Evolutionary conservation across 2,329 filamentous ascomycete genomes (phyloP), one percentile per base, ranked within the genome.

Genomic region (Trematosphaeria pertusa): DNA sequence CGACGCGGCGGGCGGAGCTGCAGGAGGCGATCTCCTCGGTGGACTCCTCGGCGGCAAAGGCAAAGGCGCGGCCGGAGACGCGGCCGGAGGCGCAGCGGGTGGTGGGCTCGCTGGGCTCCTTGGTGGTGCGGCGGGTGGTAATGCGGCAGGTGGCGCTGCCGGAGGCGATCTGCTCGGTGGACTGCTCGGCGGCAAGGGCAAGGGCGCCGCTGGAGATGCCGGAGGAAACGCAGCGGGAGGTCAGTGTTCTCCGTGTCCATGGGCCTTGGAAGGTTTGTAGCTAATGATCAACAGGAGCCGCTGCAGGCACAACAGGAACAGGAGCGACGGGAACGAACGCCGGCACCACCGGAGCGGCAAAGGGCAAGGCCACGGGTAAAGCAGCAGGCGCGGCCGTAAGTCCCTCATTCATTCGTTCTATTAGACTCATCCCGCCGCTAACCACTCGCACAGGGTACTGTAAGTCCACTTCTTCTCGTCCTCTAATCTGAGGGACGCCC

Each of bases 1-100:
- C 14, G 46, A 22, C 31, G 50, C 37, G 6, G 54, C 45, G 12
- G 55, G 46, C 37, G 54, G 48, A 8, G 53, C 21, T 5, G 55
- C 47, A 30, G 55, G 38, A 28, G 51, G 45, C 5, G 48, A 30
- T 18, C 36, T 52, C 21, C 44, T 52, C 6, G 48, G 38, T 22
- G 40, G 46, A 10, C 22, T 42, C 14, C 26, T 32, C 7, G 38
- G 31, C 1, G 32, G 37, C 20, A 19, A 28, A 11, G 37, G 37
- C 10, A 30, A 21, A 9, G 22, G 17, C 4, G 30, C 26, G 5
- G 37, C 31, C 12, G 38, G 37, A 10, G 38, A 26, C n/a, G 18
- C 2, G 24, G 36, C 5, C n/a, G n/a, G n/a, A n/a, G 24, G 24
- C 12, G 24, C 8, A 8, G 24, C 24, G n/a, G 43, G 42, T n/a